Evolutionary conservation across 2,329 filamentous ascomycete genomes (phyloP), one percentile per base, ranked within the genome.

Genomic region (Cordyceps fumosorosea): DNA sequence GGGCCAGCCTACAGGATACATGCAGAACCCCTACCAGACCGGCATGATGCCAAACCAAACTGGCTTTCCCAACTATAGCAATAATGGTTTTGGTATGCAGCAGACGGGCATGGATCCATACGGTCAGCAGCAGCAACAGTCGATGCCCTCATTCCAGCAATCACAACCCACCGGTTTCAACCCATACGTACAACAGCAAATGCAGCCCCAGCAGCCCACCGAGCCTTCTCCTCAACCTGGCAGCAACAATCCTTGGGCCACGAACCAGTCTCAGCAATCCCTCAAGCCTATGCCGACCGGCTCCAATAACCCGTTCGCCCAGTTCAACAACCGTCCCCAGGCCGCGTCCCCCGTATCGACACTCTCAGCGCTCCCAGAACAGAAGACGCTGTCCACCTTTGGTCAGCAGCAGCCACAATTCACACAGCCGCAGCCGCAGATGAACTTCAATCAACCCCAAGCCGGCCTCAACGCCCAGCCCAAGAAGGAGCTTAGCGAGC

Each of bases 231-330:
- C 87, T 22, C 88, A 91, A 65, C 81, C 93, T 26, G 93, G 92
- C 42, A 96, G 86, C 74, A 96, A 98, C 78, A 99, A 99, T 73
- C 95, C 95, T 0, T 99, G 93, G 91, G 89, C 91, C 26, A 83
- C 82, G 32, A 60, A 80, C 68, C 81, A 80, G 66, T 80, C 77
- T 64, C 83, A 83, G 65, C 83, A 89, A 58, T 76, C 87, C 2
- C 77, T 97, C 65, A 88, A 89, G 72, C 89, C 92, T 5, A 89
- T 91, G 72, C 89, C 90, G 3, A 99, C 95, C 3, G 95, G 95
- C 54, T 98, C 95, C 18, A 99, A 99, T 80, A 99, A 99, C 73
- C 95, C 95, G 2, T 99, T 99, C 71, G 93, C 95, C 14, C 83
- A 88, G n/a, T 86, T 89, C 70, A 83, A 67, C 77, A 83, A 67